Conservation (phyloP, 2,329 filamentous ascomycete species). For the Fusarium sp. region DNA sequence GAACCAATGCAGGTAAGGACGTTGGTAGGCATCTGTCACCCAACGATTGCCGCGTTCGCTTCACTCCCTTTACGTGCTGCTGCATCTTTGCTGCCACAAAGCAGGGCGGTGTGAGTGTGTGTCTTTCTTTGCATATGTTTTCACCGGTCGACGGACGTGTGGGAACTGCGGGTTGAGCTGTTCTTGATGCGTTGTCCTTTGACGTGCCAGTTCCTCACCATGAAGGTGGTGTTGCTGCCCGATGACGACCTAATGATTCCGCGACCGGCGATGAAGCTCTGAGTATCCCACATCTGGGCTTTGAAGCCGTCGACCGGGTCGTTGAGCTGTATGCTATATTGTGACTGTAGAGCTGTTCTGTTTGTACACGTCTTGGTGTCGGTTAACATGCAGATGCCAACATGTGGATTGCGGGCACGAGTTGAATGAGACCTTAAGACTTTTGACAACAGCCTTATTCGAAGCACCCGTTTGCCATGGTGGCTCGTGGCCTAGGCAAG, state of each 20-base stretch:
- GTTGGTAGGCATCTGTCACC: slow-evolving; percentile 44
- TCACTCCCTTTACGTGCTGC: slow-evolving; percentile 45
- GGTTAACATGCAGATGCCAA: slow-evolving; percentile 23
- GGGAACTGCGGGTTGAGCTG: slow-evolving; percentile 50
- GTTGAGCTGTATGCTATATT: not conserved
- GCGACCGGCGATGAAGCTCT: slow-evolving; percentile 28
- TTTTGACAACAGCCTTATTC: slow-evolving; percentile 11
- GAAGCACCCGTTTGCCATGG: slow-evolving; percentile 6
- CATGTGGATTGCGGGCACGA: slow-evolving; percentile 3
- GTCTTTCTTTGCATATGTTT: slow-evolving; percentile 42
- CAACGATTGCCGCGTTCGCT: slow-evolving; percentile 48
- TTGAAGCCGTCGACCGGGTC: not conserved
- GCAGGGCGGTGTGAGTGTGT: slow-evolving; percentile 47
- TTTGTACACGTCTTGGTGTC: slow-evolving; percentile 2
- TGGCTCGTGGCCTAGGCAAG: not conserved
- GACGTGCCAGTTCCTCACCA: slow-evolving; percentile 41
- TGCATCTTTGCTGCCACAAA: slow-evolving; percentile 41
- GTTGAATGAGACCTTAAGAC: not conserved
- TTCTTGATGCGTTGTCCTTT: slow-evolving; percentile 48
- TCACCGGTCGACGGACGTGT: slow-evolving; percentile 40
- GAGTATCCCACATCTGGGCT: slow-evolving; percentile 1
- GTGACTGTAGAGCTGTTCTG: not conserved
- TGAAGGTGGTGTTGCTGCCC: slow-evolving; percentile 49
- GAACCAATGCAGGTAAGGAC: slow-evolving; percentile 41
- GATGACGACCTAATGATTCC: slow-evolving; percentile 49